Evolutionary conservation across 805 yeast genomes (phyloP).

Genomic region (Hanseniaspora pseudoguilliermondii): DNA sequence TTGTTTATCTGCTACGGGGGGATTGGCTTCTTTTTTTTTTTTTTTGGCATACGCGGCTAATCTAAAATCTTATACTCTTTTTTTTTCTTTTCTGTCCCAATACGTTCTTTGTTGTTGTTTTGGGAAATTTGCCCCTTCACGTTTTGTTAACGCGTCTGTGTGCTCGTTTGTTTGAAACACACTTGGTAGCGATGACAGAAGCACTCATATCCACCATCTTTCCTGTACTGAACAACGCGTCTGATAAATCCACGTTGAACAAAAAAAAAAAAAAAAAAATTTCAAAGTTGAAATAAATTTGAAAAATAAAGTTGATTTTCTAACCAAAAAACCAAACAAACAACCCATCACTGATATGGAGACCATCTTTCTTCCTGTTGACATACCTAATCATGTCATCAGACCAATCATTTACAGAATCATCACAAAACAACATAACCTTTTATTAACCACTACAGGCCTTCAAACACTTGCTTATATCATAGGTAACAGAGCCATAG

Average conservation of each 20-base stretch:
- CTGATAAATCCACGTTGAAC: no score
- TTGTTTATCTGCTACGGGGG: background rate
- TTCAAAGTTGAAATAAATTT: background rate
- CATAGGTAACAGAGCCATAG: slow-evolving; percentile 61
- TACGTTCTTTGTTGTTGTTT: no score
- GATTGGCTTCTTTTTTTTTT: background rate
- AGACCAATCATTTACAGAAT: slow-evolving; percentile 88
- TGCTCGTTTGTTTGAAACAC: no score
- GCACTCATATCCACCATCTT: no score
- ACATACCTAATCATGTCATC: slow-evolving; percentile 64
- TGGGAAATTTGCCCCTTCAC: no score
- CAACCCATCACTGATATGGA: background rate
- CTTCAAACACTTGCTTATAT: slow-evolving; percentile 58
- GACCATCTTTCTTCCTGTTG: slow-evolving; percentile 39
- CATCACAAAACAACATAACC: slow-evolving; percentile 81
- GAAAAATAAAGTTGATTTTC: background rate
- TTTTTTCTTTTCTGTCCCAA: background rate
- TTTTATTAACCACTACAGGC: slow-evolving; percentile 76
- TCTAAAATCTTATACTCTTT: background rate
- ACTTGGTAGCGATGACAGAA: no score
- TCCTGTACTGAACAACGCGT: no score
- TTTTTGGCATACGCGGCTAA: background rate
- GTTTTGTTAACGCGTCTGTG: no score
- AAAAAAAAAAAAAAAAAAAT: no score
- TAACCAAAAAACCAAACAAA: background rate